Evolutionary conservation across 306 rosid species (phyloP).

Genomic region (Calophaca sinica): DNA sequence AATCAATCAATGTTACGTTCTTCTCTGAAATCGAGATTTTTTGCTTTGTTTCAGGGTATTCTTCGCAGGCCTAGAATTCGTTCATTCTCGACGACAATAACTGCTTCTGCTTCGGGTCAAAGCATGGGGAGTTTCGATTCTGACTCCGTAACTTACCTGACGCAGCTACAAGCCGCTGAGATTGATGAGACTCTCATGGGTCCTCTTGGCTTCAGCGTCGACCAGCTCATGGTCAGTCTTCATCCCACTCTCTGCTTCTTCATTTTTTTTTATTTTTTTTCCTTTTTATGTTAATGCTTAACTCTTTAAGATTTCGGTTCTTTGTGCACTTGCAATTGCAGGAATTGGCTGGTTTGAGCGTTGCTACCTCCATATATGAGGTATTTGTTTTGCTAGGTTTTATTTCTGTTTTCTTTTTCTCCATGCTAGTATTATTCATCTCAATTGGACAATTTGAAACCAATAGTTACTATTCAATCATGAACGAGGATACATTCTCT

Average conservation of each 20-base stretch:
- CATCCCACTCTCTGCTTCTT: background rate
- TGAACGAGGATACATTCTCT: background rate
- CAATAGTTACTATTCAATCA: background rate
- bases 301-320: background rate
- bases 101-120: conserved; percentile 16
- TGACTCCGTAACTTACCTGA: conserved; percentile 63
- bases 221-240: conserved; percentile 82
- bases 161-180: conserved; percentile 88
- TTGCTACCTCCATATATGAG: conserved; percentile 87
- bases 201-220: conserved; percentile 89
- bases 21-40: background rate
- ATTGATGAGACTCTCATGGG: conserved; percentile 95
- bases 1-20: background rate
- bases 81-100: conserved; percentile 44
- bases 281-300: background rate
- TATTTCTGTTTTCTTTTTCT: background rate
- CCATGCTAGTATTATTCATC: background rate
- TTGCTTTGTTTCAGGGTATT: conserved; percentile 55
- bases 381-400: conserved; percentile 49
- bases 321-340: conserved; percentile 44
- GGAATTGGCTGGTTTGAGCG: conserved; percentile 99
- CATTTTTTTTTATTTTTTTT: background rate
- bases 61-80: conserved; percentile 56
- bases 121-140: conserved; percentile 59
- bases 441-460: conserved; percentile 17